Percentiles rank a stretch among this genome's conserved stretches.
Conservation (phyloP, 2,329 filamentous ascomycete genomes). For the Lasiodiplodia sp. region DNA sequence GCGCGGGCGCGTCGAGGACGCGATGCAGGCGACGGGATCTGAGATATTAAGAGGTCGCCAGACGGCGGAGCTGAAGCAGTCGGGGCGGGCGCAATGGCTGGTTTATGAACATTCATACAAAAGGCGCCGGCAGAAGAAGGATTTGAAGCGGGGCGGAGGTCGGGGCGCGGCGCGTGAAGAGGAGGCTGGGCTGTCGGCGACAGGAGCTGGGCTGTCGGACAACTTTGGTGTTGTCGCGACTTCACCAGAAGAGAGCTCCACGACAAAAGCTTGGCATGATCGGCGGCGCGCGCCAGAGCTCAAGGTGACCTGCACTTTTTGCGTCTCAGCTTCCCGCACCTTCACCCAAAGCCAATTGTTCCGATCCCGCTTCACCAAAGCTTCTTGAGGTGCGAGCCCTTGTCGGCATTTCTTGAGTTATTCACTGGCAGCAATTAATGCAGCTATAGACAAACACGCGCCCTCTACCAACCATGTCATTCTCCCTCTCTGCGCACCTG, state of each 20-base stretch:
- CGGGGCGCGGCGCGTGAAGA: constrained; percentile 19
- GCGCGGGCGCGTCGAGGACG: constrained; percentile 23
- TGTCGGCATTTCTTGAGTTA: too few species aligned
- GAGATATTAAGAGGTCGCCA: constrained; percentile 25
- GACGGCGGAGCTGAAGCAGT: constrained; percentile 20
- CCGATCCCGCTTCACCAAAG: neutral
- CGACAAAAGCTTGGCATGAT: constrained; percentile 19
- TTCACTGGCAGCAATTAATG: neutral
- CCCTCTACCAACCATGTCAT: constrained; percentile 10
- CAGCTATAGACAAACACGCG: neutral
- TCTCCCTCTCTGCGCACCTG: constrained; percentile 18
- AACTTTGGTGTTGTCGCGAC: constrained; percentile 20
- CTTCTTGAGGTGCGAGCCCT: neutral
- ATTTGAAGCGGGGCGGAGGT: constrained; percentile 3
- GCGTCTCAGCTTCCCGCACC: neutral
- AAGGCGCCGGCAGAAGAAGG: constrained; percentile 12
- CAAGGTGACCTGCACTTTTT: constrained; percentile 3
- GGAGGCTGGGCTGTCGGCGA: constrained; percentile 7
- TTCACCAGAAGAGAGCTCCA: constrained; percentile 17
- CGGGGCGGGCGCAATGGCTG: constrained; percentile 19
- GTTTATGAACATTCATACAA: constrained; percentile 21
- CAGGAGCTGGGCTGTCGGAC: constrained; percentile 4
- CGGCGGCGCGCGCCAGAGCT: constrained; percentile 10
- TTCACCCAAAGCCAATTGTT: constrained; percentile 8
- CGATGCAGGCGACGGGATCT: constrained; percentile 7